phyloP scores from a whole-genome alignment of 1,284 basidiomycete species.

The Mycosarcoma maydis region DNA sequence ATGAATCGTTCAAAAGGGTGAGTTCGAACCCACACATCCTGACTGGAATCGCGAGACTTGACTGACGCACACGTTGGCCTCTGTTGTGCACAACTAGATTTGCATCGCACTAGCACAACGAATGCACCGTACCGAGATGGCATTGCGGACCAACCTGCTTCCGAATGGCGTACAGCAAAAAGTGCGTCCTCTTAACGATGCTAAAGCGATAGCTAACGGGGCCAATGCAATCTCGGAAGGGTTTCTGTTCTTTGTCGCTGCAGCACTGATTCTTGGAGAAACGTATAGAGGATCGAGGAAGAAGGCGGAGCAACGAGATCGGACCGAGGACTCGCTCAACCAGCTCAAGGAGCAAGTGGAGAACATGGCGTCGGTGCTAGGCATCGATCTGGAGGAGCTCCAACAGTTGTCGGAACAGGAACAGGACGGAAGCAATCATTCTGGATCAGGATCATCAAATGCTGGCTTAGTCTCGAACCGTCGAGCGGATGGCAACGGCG shows the following conservation, averaged over 20 bases:
- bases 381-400: constrained; percentile 37
- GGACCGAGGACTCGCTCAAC: constrained; percentile 54
- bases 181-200: constrained; percentile 64
- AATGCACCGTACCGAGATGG: constrained; percentile 63
- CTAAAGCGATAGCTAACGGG: constrained; percentile 60
- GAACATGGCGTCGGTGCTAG: constrained; percentile 38
- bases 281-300: constrained; percentile 58
- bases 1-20: constrained; percentile 59
- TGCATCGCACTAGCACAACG: constrained; percentile 61
- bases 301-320: constrained; percentile 57
- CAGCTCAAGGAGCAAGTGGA: constrained; percentile 45
- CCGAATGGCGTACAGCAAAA: constrained; percentile 51
- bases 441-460: neutral
- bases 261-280: constrained; percentile 62
- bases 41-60: neutral
- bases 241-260: constrained; percentile 64
- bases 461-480: neutral
- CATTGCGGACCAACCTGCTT: constrained; percentile 56
- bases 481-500: neutral
- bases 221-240: constrained; percentile 64
- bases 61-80: neutral
- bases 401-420: constrained; percentile 13
- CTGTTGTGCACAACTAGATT: constrained; percentile 19
- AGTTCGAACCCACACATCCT: neutral
- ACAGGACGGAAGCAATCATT: constrained; percentile 1